These are phyloP conservation scores for Pulveroboletus sp. DNA, from an alignment of 768 basidiomycete genomes.

Conservation along the genomic window DNA sequence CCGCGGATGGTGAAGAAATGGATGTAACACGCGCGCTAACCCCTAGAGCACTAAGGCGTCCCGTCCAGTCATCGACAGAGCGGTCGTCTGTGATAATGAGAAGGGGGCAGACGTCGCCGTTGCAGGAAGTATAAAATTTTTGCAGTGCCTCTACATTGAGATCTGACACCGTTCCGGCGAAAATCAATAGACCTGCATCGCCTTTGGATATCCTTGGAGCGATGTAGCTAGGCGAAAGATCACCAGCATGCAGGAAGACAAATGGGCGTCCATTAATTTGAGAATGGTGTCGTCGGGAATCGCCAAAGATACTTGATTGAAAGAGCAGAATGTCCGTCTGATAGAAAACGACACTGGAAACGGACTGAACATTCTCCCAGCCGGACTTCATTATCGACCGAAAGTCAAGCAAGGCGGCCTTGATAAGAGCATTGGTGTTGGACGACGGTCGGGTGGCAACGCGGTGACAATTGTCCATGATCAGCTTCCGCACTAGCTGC, in stretches of 20 bases:
- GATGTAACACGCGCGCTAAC: conserved; percentile 13
- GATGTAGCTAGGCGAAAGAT: conserved; percentile 13
- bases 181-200: conserved; percentile 23
- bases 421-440: conserved; percentile 20
- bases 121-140: conserved; percentile 14
- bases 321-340: conserved; percentile 15
- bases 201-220: conserved; percentile 19
- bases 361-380: conserved; percentile 20
- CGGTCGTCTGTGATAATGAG: conserved; percentile 15
- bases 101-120: conserved; percentile 24
- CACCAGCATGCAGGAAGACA: conserved; percentile 17
- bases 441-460: conserved; percentile 13
- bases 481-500: conserved; percentile 16
- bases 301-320: conserved; percentile 11
- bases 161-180: conserved; percentile 10
- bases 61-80: conserved; percentile 10
- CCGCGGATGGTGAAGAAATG: background rate
- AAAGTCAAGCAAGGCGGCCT: conserved; percentile 24
- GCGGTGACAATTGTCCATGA: conserved; percentile 18
- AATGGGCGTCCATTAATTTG: conserved; percentile 23
- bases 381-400: conserved; percentile 24
- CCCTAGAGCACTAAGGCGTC: conserved; percentile 5
- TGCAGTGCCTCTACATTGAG: conserved; percentile 7
- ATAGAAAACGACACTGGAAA: conserved; percentile 17
- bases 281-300: conserved; percentile 14